Percentiles rank a stretch among this genome's conserved stretches.
Evolutionary conservation across 1,139 yeast genomes (phyloP).

Genomic region (Neolecta irregularis): DNA sequence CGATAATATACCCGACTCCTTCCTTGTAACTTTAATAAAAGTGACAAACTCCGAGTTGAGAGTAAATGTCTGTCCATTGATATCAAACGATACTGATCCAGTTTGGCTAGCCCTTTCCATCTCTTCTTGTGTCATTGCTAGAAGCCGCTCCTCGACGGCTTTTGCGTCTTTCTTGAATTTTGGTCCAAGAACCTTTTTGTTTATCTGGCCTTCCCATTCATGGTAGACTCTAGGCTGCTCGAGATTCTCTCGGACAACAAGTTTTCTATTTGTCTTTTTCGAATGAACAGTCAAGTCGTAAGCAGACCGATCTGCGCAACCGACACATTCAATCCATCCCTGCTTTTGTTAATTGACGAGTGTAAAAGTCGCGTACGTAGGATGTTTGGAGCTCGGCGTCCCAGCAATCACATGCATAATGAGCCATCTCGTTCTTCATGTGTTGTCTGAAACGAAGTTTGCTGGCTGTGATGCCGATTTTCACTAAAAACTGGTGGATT

Average conservation of each 20-base stretch:
- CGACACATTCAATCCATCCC: slow-evolving; percentile 99
- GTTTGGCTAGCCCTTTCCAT: too few species aligned
- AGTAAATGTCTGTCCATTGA: slow-evolving; percentile 30
- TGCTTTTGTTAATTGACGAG: background rate
- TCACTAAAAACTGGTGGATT: slow-evolving; percentile 66
- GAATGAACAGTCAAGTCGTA: slow-evolving; percentile 92
- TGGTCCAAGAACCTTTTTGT: slow-evolving; percentile 95
- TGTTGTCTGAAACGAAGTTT: slow-evolving; percentile 96
- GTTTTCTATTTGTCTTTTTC: slow-evolving; percentile 84
- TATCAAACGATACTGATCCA: too few species aligned
- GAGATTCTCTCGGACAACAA: slow-evolving; percentile 82
- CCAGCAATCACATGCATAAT: slow-evolving; percentile 99
- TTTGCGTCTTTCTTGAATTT: slow-evolving; percentile 95
- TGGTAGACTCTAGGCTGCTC: slow-evolving; percentile 74
- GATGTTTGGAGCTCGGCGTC: slow-evolving; percentile 94
- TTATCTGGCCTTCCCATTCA: slow-evolving; percentile 65
- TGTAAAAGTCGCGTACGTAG: slow-evolving; percentile 25
- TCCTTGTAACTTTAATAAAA: slow-evolving; percentile 38
- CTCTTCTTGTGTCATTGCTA: too few species aligned
- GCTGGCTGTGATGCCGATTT: slow-evolving; percentile 75
- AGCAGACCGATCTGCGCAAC: slow-evolving; percentile 99
- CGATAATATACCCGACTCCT: background rate
- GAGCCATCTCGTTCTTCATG: slow-evolving; percentile 98
- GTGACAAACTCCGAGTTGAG: slow-evolving; percentile 65
- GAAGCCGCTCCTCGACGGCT: slow-evolving; percentile 67